Percentiles rank a stretch among this genome's conserved stretches.
Evolutionary conservation across 192 early-diverging fungal species (phyloP).

Genomic region (Obelidium mucronatum): DNA sequence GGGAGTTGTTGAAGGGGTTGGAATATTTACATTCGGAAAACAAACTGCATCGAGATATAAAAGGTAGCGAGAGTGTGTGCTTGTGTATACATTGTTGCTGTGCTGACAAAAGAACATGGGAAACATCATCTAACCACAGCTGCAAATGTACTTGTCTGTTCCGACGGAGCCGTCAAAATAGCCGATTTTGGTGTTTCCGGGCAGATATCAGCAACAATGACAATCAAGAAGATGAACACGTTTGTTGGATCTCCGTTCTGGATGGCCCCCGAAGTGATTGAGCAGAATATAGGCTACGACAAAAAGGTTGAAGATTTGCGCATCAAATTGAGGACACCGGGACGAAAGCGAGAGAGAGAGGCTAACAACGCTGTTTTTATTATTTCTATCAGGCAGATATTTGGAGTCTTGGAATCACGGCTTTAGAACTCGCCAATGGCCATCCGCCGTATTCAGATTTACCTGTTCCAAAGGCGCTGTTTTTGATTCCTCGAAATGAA

Average conservation of each 20-base stretch:
- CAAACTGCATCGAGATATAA: conserved; percentile 88
- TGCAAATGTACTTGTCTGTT: conserved; percentile 82
- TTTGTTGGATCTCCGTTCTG: conserved; percentile 96
- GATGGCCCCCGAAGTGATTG: conserved; percentile 96
- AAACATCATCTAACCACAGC: conserved; percentile 57
- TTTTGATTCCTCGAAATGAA: conserved; percentile 90
- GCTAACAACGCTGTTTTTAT: conserved; percentile 5
- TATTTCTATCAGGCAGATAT: conserved; percentile 81
- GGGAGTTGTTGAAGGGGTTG: conserved; percentile 87
- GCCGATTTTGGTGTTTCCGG: conserved; percentile 99
- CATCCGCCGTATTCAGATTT: conserved; percentile 90
- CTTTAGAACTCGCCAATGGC: conserved; percentile 94
- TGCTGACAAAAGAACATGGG: neutral
- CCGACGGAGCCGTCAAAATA: conserved; percentile 87
- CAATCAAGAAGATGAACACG: conserved; percentile 84
- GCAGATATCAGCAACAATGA: conserved; percentile 88
- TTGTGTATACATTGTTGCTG: neutral
- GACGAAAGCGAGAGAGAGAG: no score
- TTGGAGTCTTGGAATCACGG: conserved; percentile 97
- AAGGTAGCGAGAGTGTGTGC: conserved; percentile 47
- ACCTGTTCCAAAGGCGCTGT: conserved; percentile 91
- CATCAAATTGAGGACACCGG: conserved; percentile 20
- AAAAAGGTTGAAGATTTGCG: conserved; percentile 67
- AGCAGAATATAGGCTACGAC: conserved; percentile 93
- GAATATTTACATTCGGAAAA: conserved; percentile 92